Conservation (phyloP, 169 alveolate species). For the Eimeria necatrix region DNA sequence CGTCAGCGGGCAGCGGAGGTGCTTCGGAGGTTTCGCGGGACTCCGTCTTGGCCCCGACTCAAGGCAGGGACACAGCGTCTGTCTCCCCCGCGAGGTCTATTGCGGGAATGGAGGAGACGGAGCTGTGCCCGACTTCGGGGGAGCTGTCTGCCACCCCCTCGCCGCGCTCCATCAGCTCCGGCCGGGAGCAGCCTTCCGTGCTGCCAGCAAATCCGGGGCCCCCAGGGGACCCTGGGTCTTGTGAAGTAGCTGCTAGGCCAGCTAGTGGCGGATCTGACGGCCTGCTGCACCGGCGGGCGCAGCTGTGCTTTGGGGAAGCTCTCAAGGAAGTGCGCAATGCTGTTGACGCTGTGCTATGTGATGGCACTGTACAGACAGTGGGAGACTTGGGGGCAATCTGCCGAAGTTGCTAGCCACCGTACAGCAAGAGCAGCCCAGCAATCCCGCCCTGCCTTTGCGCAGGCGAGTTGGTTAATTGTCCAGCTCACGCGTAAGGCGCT, state of each 20-base stretch:
- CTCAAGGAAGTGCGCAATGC: constrained; percentile 52
- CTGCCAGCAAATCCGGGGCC: background rate
- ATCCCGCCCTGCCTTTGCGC: background rate
- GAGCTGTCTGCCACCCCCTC: background rate
- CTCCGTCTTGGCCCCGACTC: background rate
- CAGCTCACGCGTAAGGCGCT: too few relatives aligned
- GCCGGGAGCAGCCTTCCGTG: background rate
- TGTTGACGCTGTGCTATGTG: constrained; percentile 41
- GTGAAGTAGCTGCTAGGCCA: constrained; percentile 1
- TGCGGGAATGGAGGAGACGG: background rate
- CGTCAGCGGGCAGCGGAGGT: background rate
- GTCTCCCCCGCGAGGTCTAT: constrained; percentile 6
- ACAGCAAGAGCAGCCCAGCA: background rate
- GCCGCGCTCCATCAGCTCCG: background rate
- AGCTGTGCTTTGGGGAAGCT: constrained; percentile 67
- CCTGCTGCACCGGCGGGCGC: constrained; percentile 64
- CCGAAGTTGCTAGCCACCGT: constrained; percentile 26
- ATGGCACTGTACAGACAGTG: constrained; percentile 27
- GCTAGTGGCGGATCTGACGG: background rate
- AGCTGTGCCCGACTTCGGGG: background rate
- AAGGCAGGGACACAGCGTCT: background rate
- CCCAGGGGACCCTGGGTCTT: background rate
- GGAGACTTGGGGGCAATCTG: constrained; percentile 37
- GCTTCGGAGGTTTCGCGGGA: constrained; percentile 5
- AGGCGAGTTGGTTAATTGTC: background rate